Base-by-base conservation (phyloP, 306 rosid genomes). In the Cucumis melo region DNA sequence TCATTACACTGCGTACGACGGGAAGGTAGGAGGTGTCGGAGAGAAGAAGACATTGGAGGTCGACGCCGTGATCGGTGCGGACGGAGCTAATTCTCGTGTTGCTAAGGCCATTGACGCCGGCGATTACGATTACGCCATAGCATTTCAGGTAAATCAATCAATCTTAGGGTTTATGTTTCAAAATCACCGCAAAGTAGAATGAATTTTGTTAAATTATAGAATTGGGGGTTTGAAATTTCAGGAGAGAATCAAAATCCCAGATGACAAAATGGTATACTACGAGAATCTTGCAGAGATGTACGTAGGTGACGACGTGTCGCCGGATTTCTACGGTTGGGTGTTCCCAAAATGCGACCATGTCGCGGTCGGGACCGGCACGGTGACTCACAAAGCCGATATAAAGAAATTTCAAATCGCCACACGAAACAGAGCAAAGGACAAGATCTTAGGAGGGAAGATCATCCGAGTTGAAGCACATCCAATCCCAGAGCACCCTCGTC, bases 381-480 rank as follows among this genome's bases (percentile, higher is more conserved):
- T 94, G 74, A 94, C 99, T 21, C 98, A 92, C 91, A 95, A 95
- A 71, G 96, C 92, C 54, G 97, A 95, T 93, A 95, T 95, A 87
- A 95, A 95, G 88, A 95, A 95, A 80, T 95, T 95, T 87, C 99
- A 95, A 62, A 86, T 92, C 14, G 99, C 99, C 60, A 95, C 99
- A 20, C 87, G 99, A 80, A 95, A 88, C 77, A 82, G 99, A 74
- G 99, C 99, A 21, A 89, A 86, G 82, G 99, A 92, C 92, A 92
- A 92, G 92, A 95, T 95, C 46, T 51, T 80, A 41, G 99, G 99
- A 0, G 98, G 99, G 19, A 92, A 92, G 65, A 90, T 95, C 78
- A 88, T 95, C 58, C 86, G 99, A 16, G 99, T 95, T 15, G 99
- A 95, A 85, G 99, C 99, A 5, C 99, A 95, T 76, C 99, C 99